Evolutionary conservation across 495 filamentous ascomycete species (phyloP).

Genomic region (Chaetomidium leptoderma): DNA sequence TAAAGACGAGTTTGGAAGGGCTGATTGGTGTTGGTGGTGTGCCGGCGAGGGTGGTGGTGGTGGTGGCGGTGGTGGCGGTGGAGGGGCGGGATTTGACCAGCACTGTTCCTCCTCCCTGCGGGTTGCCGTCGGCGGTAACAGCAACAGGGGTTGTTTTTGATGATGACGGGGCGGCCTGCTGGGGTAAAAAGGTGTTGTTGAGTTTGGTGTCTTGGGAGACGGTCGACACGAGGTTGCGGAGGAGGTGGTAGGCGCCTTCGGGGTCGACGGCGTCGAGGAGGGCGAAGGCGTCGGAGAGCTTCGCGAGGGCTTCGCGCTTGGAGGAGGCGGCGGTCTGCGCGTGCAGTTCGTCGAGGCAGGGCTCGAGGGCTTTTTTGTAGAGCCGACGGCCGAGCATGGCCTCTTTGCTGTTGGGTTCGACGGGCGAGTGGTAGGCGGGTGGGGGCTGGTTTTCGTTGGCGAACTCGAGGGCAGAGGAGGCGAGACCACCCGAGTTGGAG

Average conservation of each 20-base stretch:
- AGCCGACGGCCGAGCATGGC: slow-evolving; percentile 71
- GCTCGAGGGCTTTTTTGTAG: slow-evolving; percentile 73
- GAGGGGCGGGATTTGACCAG: slow-evolving; percentile 37
- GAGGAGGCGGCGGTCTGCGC: slow-evolving; percentile 68
- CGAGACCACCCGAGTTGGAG: slow-evolving; percentile 40
- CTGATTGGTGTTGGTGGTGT: slow-evolving; percentile 29
- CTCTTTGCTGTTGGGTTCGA: slow-evolving; percentile 66
- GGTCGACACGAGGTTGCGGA: slow-evolving; percentile 59
- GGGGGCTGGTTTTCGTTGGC: slow-evolving; percentile 44
- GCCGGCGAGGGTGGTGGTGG: slow-evolving; percentile 29
- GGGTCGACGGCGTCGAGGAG: slow-evolving; percentile 82
- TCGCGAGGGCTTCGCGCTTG: slow-evolving; percentile 76
- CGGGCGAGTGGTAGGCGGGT: slow-evolving; percentile 27
- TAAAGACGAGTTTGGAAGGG: slow-evolving; percentile 63
- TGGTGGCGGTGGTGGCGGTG: slow-evolving; percentile 25
- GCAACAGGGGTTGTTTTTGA: background rate
- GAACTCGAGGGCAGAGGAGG: slow-evolving; percentile 34
- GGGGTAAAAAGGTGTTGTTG: slow-evolving; percentile 34
- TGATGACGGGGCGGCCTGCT: background rate
- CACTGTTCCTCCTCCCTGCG: slow-evolving; percentile 45
- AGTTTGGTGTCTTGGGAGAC: slow-evolving; percentile 43
- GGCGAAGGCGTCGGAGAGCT: slow-evolving; percentile 77
- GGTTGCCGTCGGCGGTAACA: slow-evolving; percentile 32
- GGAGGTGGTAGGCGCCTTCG: slow-evolving; percentile 80
- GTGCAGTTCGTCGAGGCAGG: slow-evolving; percentile 75